Evolutionary conservation across 192 early-diverging fungal species (phyloP), one percentile per base, ranked within the genome.

Genomic region (Mortierella hygrophila): DNA sequence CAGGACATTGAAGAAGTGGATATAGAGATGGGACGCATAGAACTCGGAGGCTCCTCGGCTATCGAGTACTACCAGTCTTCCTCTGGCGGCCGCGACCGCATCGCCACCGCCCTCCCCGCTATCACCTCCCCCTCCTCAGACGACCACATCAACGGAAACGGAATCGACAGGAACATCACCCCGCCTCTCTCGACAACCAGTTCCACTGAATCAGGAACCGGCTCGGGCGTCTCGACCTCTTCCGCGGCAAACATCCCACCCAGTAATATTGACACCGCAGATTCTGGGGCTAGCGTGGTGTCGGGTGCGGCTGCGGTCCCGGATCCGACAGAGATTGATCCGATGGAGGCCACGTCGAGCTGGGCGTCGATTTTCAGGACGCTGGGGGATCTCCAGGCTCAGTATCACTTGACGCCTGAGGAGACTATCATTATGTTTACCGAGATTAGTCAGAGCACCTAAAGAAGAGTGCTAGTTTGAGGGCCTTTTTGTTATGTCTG

Each of bases 341-440:
- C 11, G 4, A 3, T 32, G 2, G 60, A 65, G 60, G 60, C 60
- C 13, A 65, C 60, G 8, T 65, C 60, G 29, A 65, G 60, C 8
- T 65, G 60, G 60, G 60, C 60, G 13, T 26, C 60, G 60, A 65
- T 65, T 32, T 65, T 65, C 29, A 65, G 60, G 29, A 65, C 60
- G 10, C 10, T 65, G 29, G 60, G 60, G 3, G 60, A 65, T 15
- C 29, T 65, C 8, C 60, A 65, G 29, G 60, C 32, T 11, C 60
- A 32, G 11, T 65, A 29, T 35, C 8, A 65, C 1, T 15, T 65
- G 10, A 29, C 60, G 1, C 60, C 60, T 32, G 60, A 65, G 29
- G 60, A 65, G 26, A 65, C 60, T 65, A 29, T 2, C 29, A 26
- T 16, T 3, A 65, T 65, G 60, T 65, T 65, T 65, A 65, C 60